A percentile compares a stretch with the other conserved stretches of the same genome.
Conservation (phyloP, 1,139 yeast species). For the Pichia sp. region DNA sequence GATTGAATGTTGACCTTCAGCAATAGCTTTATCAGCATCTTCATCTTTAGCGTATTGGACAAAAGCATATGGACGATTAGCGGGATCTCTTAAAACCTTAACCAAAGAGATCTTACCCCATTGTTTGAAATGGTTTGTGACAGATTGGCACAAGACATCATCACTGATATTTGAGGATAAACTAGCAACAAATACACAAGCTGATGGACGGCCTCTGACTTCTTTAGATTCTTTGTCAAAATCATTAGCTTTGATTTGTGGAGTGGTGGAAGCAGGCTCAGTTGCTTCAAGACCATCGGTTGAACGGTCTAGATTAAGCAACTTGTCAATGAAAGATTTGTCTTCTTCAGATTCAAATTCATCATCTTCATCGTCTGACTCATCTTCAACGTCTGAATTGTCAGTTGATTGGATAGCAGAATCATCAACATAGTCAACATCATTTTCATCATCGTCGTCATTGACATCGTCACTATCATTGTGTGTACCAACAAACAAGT, state of each 20-base stretch:
- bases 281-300: no score
- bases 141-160: conserved; percentile 68
- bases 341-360: conserved; percentile 19
- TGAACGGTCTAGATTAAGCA: neutral
- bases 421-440: neutral
- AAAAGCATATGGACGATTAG: conserved; percentile 90
- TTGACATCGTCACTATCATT: no score
- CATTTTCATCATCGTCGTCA: conserved; percentile 2
- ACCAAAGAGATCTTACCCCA: conserved; percentile 74
- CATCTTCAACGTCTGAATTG: conserved; percentile 1
- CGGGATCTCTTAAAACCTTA: conserved; percentile 82
- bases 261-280: neutral
- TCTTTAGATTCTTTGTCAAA: conserved; percentile 17
- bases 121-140: conserved; percentile 55
- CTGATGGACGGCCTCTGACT: conserved; percentile 59
- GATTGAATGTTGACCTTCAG: conserved; percentile 63
- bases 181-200: conserved; percentile 89
- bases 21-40: conserved; percentile 70
- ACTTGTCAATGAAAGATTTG: conserved; percentile 3
- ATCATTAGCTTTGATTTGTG: conserved; percentile 8
- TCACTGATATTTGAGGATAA: conserved; percentile 63
- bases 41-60: conserved; percentile 76
- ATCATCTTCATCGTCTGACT: neutral
- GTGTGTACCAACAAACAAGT: no score
- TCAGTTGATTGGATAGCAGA: no score